A percentile compares a stretch with the other conserved stretches of the same genome.
phyloP scores from a whole-genome alignment of 257 asterid species.

The Cordia subcordata region DNA sequence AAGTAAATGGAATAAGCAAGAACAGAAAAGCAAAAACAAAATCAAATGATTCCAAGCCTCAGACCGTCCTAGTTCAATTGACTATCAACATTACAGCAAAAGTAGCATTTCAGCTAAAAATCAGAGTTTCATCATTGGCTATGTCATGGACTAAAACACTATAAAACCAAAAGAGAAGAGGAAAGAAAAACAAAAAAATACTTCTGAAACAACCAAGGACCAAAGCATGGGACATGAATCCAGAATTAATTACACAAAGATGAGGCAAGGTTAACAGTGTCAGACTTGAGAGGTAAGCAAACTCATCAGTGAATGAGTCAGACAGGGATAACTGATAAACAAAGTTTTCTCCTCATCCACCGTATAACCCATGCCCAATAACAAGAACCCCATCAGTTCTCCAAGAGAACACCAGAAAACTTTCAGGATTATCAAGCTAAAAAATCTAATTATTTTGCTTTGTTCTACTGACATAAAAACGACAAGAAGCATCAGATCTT shows the following conservation, averaged over 20 bases:
- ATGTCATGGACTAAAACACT: background rate
- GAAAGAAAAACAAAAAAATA: background rate
- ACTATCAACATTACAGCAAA: conserved; percentile 22
- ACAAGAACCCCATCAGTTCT: background rate
- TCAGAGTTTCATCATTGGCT: conserved; percentile 36
- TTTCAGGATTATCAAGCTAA: no score
- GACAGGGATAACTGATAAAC: background rate
- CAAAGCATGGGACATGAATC: no score
- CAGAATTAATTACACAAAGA: no score
- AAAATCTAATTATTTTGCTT: background rate
- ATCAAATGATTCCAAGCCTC: conserved; percentile 25
- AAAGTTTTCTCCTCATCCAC: background rate
- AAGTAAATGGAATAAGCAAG: no score
- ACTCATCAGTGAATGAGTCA: background rate
- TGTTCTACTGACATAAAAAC: background rate
- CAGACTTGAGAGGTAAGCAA: no score
- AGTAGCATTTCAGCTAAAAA: conserved; percentile 20
- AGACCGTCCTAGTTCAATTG: conserved; percentile 56
- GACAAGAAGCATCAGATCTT: conserved; percentile 69
- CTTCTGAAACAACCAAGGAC: no score
- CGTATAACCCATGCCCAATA: background rate
- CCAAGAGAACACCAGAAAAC: no score
- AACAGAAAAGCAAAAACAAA: no score
- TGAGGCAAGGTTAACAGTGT: no score
- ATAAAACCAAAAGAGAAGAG: background rate